phyloP scores from a whole-genome alignment of 129 eudicot species.

The Arctium lappa region DNA sequence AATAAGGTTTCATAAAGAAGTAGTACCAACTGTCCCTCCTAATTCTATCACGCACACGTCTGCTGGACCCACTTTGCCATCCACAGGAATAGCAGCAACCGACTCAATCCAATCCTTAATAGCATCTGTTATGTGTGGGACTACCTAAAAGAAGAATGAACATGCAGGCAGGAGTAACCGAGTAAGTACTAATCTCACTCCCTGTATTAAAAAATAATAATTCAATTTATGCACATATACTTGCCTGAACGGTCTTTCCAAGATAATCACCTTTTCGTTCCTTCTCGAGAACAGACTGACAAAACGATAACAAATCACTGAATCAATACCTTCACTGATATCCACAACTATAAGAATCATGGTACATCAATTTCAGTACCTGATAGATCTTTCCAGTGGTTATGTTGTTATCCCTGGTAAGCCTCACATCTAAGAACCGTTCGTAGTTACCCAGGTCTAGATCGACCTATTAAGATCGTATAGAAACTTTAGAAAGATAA shows the following conservation, averaged over 20 bases:
- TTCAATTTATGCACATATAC: constrained; percentile 3
- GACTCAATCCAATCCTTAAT: constrained; percentile 90
- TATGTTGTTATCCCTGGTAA: constrained; percentile 92
- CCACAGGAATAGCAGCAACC: constrained; percentile 86
- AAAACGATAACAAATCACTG: constrained; percentile 11
- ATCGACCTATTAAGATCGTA: constrained; percentile 56
- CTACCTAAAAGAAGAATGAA: constrained; percentile 58
- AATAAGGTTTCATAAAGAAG: constrained; percentile 6
- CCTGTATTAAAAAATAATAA: background rate
- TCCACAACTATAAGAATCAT: constrained; percentile 4
- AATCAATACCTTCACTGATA: background rate
- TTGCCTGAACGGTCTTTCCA: constrained; percentile 95
- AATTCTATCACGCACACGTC: constrained; percentile 96
- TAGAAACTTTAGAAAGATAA: background rate
- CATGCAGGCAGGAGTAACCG: constrained; percentile 3
- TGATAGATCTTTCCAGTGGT: constrained; percentile 96
- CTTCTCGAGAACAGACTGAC: constrained; percentile 84
- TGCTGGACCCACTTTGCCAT: constrained; percentile 90
- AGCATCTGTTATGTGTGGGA: constrained; percentile 95
- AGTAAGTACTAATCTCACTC: constrained; percentile 13
- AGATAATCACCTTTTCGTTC: constrained; percentile 92
- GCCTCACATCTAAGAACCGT: constrained; percentile 81
- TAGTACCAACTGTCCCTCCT: constrained; percentile 96
- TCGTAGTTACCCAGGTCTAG: constrained; percentile 96
- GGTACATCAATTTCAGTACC: constrained; percentile 40